Base-by-base conservation (phyloP, 257 asterid genomes). In the Plectranthus barbatus region DNA sequence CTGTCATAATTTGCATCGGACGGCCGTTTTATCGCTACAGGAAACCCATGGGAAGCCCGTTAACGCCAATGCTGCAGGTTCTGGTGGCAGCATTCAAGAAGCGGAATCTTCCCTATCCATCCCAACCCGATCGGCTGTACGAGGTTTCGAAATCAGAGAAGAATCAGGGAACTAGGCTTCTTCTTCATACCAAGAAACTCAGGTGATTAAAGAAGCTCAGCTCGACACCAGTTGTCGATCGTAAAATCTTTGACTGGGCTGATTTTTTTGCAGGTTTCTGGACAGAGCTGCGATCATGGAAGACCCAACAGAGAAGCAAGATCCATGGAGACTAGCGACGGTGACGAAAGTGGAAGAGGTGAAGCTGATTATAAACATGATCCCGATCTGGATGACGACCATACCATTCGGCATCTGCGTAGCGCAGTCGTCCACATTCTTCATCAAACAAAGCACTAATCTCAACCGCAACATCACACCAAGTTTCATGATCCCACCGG, bases 311-410 rank as follows among this genome's bases (percentile, higher is more conserved):
- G 12, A 23, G 24, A 33, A 76, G 64, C 48, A 51, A 9, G 68
- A 61, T 54, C 86, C 91, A 10, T 89, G 97, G 97, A 73, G 75
- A 72, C 77, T 86, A 1, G 60, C 91, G 40, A 80, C 89, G 3
- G 95, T 92, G 2, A 86, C 97, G 1, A 72, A 65, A 23, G 96
- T 92, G 23, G 99, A 89, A 54, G 99, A 92, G 55, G 39, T 81
- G 64, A 92, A 92, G 77, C 88, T 86, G 1, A 45, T 92, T 4
- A 55, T 86, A 66, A 86, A 81, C 88, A 72, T 85, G 81, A 74
- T 85, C 5, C 99, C 99, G 6, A 79, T 89, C 45, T 89, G 97
- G 97, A 36, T 92, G 13, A 85, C 97, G 2, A 70, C 88, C 0
- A 58, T 92, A 14, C 93, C 94, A 4, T 89, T 87, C 66, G 97